These are phyloP conservation scores for Dictyostelium purpureum DNA, from an alignment of 78 protist species.

Conservation along the genomic window DNA sequence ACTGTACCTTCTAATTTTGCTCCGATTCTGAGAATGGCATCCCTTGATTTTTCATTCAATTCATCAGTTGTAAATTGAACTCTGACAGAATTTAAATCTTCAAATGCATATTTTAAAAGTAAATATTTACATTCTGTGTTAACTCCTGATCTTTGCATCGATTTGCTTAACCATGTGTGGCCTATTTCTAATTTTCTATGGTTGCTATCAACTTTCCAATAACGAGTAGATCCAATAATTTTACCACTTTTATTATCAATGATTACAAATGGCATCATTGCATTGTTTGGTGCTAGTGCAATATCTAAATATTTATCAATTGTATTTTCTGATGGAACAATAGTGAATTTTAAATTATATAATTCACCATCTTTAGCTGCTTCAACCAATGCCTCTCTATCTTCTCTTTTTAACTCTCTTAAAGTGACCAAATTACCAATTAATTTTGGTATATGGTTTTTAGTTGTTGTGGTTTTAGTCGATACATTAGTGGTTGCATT, in stretches of 20 bases:
- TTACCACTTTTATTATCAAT: not conserved
- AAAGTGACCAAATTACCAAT: not conserved
- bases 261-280: conserved; percentile 12
- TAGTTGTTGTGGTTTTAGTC: not conserved
- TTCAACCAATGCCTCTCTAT: not conserved
- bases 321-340: not conserved
- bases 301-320: not conserved
- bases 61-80: conserved; percentile 40
- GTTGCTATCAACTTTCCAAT: not conserved
- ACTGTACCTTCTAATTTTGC: not conserved
- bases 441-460: conserved; percentile 1
- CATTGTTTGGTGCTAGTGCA: not conserved
- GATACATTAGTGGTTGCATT: not conserved
- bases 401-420: not conserved
- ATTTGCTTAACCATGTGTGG: conserved; percentile 3
- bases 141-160: not conserved
- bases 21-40: conserved; percentile 6
- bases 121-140: conserved; percentile 16
- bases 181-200: conserved; percentile 3
- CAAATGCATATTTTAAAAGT: conserved; percentile 12
- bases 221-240: conserved; percentile 6
- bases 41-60: not conserved
- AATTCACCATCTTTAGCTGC: conserved; percentile 26
- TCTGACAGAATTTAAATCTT: not conserved
- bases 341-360: conserved; percentile 1